phyloP scores from a whole-genome alignment of 345 rosid species.

The Eucalyptus sp. region DNA sequence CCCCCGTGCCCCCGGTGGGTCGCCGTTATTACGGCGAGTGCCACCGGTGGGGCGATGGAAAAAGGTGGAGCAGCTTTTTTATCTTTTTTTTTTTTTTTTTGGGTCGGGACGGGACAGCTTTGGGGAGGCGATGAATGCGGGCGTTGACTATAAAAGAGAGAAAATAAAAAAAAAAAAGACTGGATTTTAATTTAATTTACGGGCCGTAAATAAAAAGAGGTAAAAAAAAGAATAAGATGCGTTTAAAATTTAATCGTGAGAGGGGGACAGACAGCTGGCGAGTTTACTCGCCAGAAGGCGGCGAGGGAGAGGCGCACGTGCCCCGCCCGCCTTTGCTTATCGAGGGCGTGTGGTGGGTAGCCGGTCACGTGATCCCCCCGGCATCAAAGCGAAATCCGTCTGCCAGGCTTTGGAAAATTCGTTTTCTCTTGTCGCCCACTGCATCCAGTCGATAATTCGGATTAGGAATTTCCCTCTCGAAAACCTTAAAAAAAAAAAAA shows the following conservation, averaged over 20 bases:
- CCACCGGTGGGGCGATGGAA: background rate
- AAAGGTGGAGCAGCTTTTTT: too few relatives aligned
- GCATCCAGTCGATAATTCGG: background rate
- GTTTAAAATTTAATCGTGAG: background rate
- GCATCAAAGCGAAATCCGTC: background rate
- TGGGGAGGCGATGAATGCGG: background rate
- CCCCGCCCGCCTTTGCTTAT: background rate
- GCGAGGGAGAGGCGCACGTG: background rate
- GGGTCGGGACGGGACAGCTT: too few relatives aligned
- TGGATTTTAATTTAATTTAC: background rate
- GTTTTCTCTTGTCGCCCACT: fast-evolving
- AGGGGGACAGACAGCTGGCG: background rate
- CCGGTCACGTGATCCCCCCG: background rate
- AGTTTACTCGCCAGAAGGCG: background rate
- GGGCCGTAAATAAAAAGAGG: background rate
- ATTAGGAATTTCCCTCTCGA: background rate
- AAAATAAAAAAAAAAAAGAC: background rate
- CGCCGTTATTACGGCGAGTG: background rate
- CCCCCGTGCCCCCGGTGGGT: background rate
- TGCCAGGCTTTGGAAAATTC: fast-evolving
- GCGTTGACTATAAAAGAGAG: background rate
- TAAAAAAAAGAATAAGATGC: background rate
- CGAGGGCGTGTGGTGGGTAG: background rate
- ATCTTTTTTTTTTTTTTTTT: too few relatives aligned
- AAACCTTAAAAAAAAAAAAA: background rate